Base-by-base conservation (phyloP, 129 eudicot species). In the Lactuca sativa region DNA sequence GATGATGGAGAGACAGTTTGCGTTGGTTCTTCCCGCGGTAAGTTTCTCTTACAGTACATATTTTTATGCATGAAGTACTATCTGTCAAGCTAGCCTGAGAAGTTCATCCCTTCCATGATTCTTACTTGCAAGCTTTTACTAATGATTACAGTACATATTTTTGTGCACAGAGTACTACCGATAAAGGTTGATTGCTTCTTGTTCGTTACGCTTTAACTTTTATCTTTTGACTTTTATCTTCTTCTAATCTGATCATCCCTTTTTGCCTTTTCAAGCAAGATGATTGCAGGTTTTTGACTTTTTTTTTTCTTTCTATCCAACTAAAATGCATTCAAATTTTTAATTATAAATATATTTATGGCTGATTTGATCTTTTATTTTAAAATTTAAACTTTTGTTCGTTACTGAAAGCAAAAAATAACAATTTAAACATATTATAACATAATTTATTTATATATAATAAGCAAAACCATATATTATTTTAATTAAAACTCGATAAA, bases 21-120 rank as follows among this genome's bases (percentile, higher is more conserved):
- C 18, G 15, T 12, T 59, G 78, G 78, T 58, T 18, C 72, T 65
- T 62, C 66, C 66, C 30, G 47, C 15, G 66, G 66, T 62, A 34
- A 34, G 49, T 4, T 34, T 4, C 32, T 62, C 47, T 44, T 1
- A 14, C 17, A 12, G 18, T 59, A 59, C 8, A 9, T 31, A 30
- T 34, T 47, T 47, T 10, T 3, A 47, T 47, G 52, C 52, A 47
- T 7, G 1, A 44, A 2, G 52, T 11, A 47, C 52, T 10, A 47
- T n/a, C 12, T 33, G 32, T 57, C 17, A 57, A 57, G 3, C 9
- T 18, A 4, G 34, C 38, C 7, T 7, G 30, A 37, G 59, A 15
- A 11, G 36, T 18, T 12, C 30, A 25, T 25, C 30, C 30, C 2
- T 25, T n/a, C 25, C 6, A 15, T 54, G 21, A 16, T 30, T 14